These are phyloP conservation scores for Leccinum olivaceopallidum DNA, from an alignment of 768 basidiomycete species.

Conservation along the genomic window DNA sequence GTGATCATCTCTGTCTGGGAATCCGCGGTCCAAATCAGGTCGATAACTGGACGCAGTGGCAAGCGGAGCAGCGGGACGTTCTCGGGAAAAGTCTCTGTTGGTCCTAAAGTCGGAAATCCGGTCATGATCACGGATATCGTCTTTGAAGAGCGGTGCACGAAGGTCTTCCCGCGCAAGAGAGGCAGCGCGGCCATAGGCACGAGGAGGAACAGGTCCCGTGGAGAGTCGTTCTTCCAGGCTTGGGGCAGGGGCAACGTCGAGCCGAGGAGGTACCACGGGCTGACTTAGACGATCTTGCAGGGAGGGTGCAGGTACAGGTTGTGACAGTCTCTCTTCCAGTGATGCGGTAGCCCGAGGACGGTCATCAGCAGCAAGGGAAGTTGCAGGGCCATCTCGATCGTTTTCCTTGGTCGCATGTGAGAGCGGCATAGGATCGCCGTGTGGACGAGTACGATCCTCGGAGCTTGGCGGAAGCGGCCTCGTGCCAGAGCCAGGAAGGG, in stretches of 20 bases:
- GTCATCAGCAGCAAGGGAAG: slow-evolving; percentile 26
- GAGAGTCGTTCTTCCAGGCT: slow-evolving; percentile 46
- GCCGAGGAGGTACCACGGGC: slow-evolving; percentile 24
- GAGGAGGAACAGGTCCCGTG: slow-evolving; percentile 29
- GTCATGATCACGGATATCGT: slow-evolving; percentile 31
- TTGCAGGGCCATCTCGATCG: slow-evolving; percentile 27
- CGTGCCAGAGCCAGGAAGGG: slow-evolving; percentile 23
- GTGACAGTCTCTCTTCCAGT: slow-evolving; percentile 43
- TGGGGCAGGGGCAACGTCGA: slow-evolving; percentile 30
- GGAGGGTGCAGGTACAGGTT: slow-evolving; percentile 32
- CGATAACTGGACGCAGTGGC: slow-evolving; percentile 33
- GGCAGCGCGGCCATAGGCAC: slow-evolving; percentile 22
- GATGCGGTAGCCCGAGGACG: slow-evolving; percentile 28
- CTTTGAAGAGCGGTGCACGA: slow-evolving; percentile 32
- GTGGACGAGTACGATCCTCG: slow-evolving; percentile 25
- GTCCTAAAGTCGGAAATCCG: slow-evolving; percentile 26
- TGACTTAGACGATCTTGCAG: slow-evolving; percentile 42
- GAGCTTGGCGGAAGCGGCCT: slow-evolving; percentile 15
- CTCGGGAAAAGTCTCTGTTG: slow-evolving; percentile 38
- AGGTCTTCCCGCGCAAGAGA: slow-evolving; percentile 38
- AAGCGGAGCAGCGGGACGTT: slow-evolving; percentile 27
- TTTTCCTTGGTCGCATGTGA: slow-evolving; percentile 23
- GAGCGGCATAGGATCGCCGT: slow-evolving; percentile 20
- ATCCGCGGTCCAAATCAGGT: slow-evolving; percentile 38
- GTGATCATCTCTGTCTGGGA: slow-evolving; percentile 31